Conservation (phyloP, 805 yeast genomes). For the Huiozyma naganishii region DNA sequence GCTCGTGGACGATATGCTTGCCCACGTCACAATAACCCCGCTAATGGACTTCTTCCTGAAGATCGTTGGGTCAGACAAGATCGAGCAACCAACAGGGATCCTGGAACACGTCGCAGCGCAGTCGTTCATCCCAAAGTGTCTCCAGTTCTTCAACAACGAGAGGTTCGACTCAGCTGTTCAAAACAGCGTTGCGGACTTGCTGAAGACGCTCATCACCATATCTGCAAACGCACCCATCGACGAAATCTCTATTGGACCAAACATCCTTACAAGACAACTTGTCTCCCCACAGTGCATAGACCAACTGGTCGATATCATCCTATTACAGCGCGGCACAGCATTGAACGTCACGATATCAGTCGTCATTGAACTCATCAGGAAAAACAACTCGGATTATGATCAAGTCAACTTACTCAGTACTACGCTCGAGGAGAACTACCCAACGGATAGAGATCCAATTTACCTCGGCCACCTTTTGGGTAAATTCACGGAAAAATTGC, state of each 20-base stretch:
- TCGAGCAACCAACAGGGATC: slow-evolving; percentile 77
- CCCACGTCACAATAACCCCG: slow-evolving; percentile 79
- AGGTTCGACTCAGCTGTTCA: slow-evolving; percentile 53
- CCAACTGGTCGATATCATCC: slow-evolving; percentile 58
- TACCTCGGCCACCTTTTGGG: slow-evolving; percentile 77
- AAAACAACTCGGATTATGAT: slow-evolving; percentile 92
- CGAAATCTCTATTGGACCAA: slow-evolving; percentile 82
- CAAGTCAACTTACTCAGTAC: slow-evolving; percentile 67
- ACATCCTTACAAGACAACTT: slow-evolving; percentile 73
- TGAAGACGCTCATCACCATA: slow-evolving; percentile 83
- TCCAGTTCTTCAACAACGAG: slow-evolving; percentile 50
- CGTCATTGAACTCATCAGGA: slow-evolving; percentile 83
- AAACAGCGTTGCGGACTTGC: slow-evolving; percentile 83
- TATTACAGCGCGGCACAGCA: slow-evolving; percentile 61
- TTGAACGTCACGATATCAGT: slow-evolving; percentile 85
- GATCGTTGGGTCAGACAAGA: slow-evolving; percentile 81
- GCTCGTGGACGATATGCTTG: slow-evolving; percentile 42
- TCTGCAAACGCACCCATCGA: slow-evolving; percentile 78
- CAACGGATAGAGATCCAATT: slow-evolving; percentile 80
- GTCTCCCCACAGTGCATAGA: slow-evolving; percentile 58
- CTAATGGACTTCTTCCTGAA: slow-evolving; percentile 82
- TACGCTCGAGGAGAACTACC: slow-evolving; percentile 74
- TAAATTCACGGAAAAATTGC: slow-evolving; percentile 55
- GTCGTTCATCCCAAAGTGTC: slow-evolving; percentile 54
- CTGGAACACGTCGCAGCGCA: slow-evolving; percentile 66